Conservation (phyloP, 768 basidiomycete genomes). For the Boletales sp. region DNA sequence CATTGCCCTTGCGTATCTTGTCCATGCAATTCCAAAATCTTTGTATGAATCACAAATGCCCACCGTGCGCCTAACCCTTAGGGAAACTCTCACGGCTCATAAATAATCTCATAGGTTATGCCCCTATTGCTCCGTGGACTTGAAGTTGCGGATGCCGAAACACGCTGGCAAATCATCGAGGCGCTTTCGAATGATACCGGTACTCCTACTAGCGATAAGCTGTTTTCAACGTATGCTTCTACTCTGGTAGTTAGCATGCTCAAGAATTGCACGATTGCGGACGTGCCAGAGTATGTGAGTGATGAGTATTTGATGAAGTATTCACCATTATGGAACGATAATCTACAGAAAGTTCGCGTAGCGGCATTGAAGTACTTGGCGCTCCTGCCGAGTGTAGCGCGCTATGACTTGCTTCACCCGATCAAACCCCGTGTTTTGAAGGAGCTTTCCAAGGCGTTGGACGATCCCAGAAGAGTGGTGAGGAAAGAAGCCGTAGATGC, state of each 20-base stretch:
- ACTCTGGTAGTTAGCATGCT: conserved; percentile 72
- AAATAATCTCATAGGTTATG: conserved; percentile 58
- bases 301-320: not conserved
- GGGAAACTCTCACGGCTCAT: not conserved
- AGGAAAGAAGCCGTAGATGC: conserved; percentile 89
- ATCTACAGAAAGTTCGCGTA: conserved; percentile 64
- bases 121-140: conserved; percentile 86
- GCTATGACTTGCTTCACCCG: conserved; percentile 82
- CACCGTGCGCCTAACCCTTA: conserved; percentile 35
- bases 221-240: conserved; percentile 65
- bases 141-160: conserved; percentile 66
- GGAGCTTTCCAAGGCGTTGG: conserved; percentile 70
- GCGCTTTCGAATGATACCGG: conserved; percentile 71
- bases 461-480: conserved; percentile 86
- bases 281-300: conserved; percentile 56
- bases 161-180: conserved; percentile 78
- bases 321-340: not conserved
- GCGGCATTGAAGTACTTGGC: conserved; percentile 74
- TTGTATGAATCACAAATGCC: conserved; percentile 70
- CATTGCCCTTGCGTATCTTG: conserved; percentile 77
- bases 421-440: conserved; percentile 70
- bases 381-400: conserved; percentile 68
- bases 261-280: conserved; percentile 49
- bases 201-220: conserved; percentile 45
- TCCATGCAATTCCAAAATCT: conserved; percentile 75